These are phyloP conservation scores for Geotrichum cucujoidarum DNA, from an alignment of 1,139 yeast genomes.

Conservation along the genomic window DNA sequence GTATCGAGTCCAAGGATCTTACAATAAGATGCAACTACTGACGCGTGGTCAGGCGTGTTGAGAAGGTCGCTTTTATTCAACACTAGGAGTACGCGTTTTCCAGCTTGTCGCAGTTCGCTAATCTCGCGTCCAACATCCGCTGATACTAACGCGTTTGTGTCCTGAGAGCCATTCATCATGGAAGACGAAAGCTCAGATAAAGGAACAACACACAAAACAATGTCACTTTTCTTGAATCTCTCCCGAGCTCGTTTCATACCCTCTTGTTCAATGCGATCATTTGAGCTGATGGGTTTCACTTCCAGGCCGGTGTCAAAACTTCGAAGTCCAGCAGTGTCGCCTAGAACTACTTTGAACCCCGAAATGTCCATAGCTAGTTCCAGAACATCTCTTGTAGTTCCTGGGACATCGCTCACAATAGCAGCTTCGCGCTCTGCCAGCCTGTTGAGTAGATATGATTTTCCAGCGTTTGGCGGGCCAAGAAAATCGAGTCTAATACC, in stretches of 20 bases:
- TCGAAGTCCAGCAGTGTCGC: constrained; percentile 93
- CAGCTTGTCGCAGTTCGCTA: constrained; percentile 25
- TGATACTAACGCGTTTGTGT: constrained; percentile 6
- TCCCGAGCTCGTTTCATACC: constrained; percentile 76
- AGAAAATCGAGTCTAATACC: constrained; percentile 72
- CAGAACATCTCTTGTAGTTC: constrained; percentile 88
- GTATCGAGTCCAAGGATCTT: constrained; percentile 31
- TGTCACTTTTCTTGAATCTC: constrained; percentile 60
- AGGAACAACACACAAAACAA: constrained; percentile 40
- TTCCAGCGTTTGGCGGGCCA: constrained; percentile 97
- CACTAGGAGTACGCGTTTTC: constrained; percentile 29
- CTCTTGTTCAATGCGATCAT: constrained; percentile 65
- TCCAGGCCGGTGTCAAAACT: constrained; percentile 29
- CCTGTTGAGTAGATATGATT: constrained; percentile 73
- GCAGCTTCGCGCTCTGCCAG: constrained; percentile 80
- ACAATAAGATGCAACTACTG: constrained; percentile 19
- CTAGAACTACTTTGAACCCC: constrained; percentile 78
- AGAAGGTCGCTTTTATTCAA: constrained; percentile 35
- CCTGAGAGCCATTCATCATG: not conserved
- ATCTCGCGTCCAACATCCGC: constrained; percentile 28
- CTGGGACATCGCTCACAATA: constrained; percentile 86
- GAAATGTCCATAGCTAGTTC: constrained; percentile 76
- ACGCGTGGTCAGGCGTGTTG: constrained; percentile 11
- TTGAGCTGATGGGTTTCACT: constrained; percentile 26
- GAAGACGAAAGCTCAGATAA: constrained; percentile 16